Base-by-base conservation (phyloP, 495 filamentous ascomycete species). In the Aspergillus biplanus region DNA sequence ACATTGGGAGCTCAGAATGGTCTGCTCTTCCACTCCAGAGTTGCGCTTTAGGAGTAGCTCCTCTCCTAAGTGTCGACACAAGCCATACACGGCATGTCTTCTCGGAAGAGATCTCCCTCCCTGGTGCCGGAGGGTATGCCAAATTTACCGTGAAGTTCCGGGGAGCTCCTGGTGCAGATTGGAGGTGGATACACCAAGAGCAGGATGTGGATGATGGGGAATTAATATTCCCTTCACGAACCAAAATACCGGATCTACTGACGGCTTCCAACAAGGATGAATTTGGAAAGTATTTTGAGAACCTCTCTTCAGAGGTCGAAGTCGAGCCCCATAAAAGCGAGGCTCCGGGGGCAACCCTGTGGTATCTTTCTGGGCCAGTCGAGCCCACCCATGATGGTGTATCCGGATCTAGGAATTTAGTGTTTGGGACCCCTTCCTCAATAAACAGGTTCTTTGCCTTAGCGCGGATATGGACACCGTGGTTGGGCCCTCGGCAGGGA, bases 401-500 rank as follows among this genome's bases (percentile, higher is more conserved):
- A 3, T 90, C 92, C 7, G 80, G 84, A 0, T 78, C 80, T 55
- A 80, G 76, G 13, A 73, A 82, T 48, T 69, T 88, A 33, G 79
- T 78, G 9, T 80, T 97, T 8, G 93, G 93, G 0, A 70, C 76
- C 1, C 88, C 91, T 18, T 88, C 83, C 58, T 78, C 73, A 31
- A 71, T 76, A 53, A 71, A 69, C 11, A 74, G 87, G 61, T 94
- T 91, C 83, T 93, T 96, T 69, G 85, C 91, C 5, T 75, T 95
- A 7, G 88, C 92, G 13, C 86, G 92, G n/a, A 75, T 90, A 3
- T 93, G 89, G 85, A 82, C 79, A 33, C 87, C 93, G 1, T 98
- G 95, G 95, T 79, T 98, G 13, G 91, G 89, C 0, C 95, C 95
- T 21, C 81, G 92, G 15, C 95, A 99, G 74, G 94, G 94, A 13